phyloP scores from a whole-genome alignment of 2,329 filamentous ascomycete species.

The Clonostachys sp. region DNA sequence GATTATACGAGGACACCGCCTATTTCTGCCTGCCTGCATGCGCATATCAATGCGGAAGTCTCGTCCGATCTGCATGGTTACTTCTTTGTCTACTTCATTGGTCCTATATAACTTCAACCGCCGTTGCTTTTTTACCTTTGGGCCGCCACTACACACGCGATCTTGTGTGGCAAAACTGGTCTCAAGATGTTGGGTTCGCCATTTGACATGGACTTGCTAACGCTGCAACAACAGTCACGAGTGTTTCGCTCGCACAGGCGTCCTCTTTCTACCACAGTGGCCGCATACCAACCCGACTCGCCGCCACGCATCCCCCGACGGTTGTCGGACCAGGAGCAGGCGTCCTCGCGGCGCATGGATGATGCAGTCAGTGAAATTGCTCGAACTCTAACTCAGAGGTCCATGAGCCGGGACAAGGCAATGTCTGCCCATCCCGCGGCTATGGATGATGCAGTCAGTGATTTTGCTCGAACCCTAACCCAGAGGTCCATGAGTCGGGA shows the following conservation, averaged over 20 bases:
- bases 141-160: no score
- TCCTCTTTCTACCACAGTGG: constrained; percentile 46
- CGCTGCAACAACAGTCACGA: constrained; percentile 33
- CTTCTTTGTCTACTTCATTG: not conserved
- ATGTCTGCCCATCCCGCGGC: no score
- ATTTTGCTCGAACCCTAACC: no score
- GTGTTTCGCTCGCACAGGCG: constrained; percentile 43
- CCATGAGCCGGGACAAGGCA: not conserved
- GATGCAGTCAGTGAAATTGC: constrained; percentile 29
- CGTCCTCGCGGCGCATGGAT: constrained; percentile 34
- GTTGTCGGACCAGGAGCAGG: constrained; percentile 51
- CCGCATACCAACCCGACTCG: constrained; percentile 41
- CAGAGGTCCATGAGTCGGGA: not conserved
- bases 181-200: not conserved
- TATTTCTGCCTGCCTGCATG: no score
- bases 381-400: not conserved
- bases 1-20: no score
- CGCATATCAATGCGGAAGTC: no score
- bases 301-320: constrained; percentile 47
- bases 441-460: constrained; percentile 1
- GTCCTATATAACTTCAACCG: not conserved
- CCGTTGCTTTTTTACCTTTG: no score
- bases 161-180: not conserved
- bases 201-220: not conserved
- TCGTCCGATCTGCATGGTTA: no score